Evolutionary conservation across 2,329 filamentous ascomycete genomes (phyloP), one percentile per base, ranked within the genome.

Genomic region (Incumbomyces delicatus): DNA sequence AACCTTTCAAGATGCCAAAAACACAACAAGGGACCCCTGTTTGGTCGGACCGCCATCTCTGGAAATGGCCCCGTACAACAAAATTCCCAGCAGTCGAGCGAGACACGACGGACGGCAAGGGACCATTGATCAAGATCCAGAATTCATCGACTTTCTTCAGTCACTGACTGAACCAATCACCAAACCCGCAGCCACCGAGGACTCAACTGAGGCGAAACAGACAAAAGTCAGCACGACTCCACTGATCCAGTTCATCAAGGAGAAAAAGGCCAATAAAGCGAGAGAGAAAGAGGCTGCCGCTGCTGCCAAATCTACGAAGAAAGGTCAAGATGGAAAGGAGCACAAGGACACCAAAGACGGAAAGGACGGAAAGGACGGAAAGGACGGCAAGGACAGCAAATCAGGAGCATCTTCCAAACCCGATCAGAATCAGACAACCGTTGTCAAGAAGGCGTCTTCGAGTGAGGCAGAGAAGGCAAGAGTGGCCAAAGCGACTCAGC

Each of bases 71-170:
- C 78, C 84, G 1, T 94, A 89, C 67, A 86, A 87, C 55, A 89
- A 89, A 58, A 77, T 87, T 1, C 87, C 90, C 1, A 78, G 78
- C 49, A 77, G 74, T 31, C 87, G 86, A 62, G 78, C 78, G 41
- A 81, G 87, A 30, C 78, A 80, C 45, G 92, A 98, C 69, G 80
- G 81, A 44, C 81, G 89, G 12, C 87, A 95, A 63, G 92, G 90
- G 44, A 95, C 88, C 2, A 96, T 98, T 55, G 92, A 98, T 58
- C 88, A 95, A 62, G 92, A 98, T 60, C 81, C 87, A 0, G 92
- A 96, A 57, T 98, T 95, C 58, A 94, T 95, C 71, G 80, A 82
- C 20, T 98, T 96, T 62, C 75, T 98, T 6, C 85, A 94, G 63
- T 84, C 78, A 45, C 75, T 96, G 39, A 94, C 89, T 1, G 87